phyloP scores from a whole-genome alignment of 805 yeast genomes.

The Candida boleticola region DNA sequence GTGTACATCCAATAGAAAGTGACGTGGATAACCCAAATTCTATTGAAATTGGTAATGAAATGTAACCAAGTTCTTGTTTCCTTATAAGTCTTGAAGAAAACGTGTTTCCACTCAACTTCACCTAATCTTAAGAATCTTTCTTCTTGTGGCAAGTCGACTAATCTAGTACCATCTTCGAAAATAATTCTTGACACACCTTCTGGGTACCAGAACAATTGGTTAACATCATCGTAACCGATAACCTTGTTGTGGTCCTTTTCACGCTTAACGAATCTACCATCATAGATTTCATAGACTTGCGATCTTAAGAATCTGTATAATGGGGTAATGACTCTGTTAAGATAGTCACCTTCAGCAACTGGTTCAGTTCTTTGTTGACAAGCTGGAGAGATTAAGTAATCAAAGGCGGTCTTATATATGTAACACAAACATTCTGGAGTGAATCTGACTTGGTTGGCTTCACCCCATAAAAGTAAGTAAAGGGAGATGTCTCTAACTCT shows the following conservation, averaged over 20 bases:
- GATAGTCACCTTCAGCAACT: slow-evolving; percentile 85
- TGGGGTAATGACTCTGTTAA: slow-evolving; percentile 92
- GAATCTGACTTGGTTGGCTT: slow-evolving; percentile 92
- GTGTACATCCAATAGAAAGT: slow-evolving; percentile 92
- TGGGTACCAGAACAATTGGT: slow-evolving; percentile 99
- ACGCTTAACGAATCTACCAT: slow-evolving; percentile 81
- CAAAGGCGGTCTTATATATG: slow-evolving; percentile 92
- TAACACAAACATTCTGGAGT: slow-evolving; percentile 87
- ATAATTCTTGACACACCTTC: slow-evolving; percentile 95
- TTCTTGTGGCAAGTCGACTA: slow-evolving; percentile 83
- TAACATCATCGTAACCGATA: slow-evolving; percentile 96
- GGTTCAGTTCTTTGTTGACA: slow-evolving; percentile 86
- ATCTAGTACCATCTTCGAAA: slow-evolving; percentile 87
- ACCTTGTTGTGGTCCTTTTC: slow-evolving; percentile 79
- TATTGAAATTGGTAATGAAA: slow-evolving; percentile 89
- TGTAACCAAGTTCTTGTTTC: slow-evolving; percentile 99
- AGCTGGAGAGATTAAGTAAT: slow-evolving; percentile 82
- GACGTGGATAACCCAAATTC: slow-evolving; percentile 96
- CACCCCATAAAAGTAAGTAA: slow-evolving; percentile 82
- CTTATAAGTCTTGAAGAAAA: slow-evolving; percentile 91
- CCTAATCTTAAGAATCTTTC: slow-evolving; percentile 90
- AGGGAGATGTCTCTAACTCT: slow-evolving; percentile 77
- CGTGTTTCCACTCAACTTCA: slow-evolving; percentile 88
- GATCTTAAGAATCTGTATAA: slow-evolving; percentile 75
- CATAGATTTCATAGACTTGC: slow-evolving; percentile 77